Conservation (phyloP, 2,329 filamentous ascomycete species). For the Penicillium sp. region DNA sequence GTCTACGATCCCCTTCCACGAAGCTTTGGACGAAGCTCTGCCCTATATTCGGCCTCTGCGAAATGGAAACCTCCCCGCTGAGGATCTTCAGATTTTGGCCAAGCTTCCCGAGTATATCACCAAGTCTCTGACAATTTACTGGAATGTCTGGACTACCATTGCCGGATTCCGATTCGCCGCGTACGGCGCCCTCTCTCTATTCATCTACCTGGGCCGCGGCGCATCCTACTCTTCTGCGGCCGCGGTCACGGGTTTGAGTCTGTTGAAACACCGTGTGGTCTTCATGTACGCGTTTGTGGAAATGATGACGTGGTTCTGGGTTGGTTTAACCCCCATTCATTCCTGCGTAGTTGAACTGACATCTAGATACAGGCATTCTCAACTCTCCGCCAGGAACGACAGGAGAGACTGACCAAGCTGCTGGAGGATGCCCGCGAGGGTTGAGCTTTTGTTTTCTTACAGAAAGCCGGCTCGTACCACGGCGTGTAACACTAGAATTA, state of each 20-base stretch:
- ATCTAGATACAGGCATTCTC: slow-evolving; percentile 28
- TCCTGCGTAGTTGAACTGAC: slow-evolving; percentile 6
- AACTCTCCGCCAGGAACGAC: slow-evolving; percentile 38
- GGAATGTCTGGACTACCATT: slow-evolving; percentile 39
- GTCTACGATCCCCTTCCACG: slow-evolving; percentile 57
- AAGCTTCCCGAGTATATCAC: slow-evolving; percentile 25
- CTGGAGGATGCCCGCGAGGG: slow-evolving; percentile 20
- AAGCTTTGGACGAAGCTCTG: slow-evolving; percentile 62
- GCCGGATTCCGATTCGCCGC: slow-evolving; percentile 35
- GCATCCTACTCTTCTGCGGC: slow-evolving; percentile 18
- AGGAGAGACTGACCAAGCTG: slow-evolving; percentile 27
- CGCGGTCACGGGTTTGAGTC: slow-evolving; percentile 52
- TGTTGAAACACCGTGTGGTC: slow-evolving; percentile 77
- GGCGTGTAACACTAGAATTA: slow-evolving; percentile 2
- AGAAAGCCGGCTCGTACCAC: neutral
- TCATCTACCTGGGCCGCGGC: slow-evolving; percentile 36
- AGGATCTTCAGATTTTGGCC: slow-evolving; percentile 21
- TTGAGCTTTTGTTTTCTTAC: neutral
- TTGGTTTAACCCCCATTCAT: slow-evolving; percentile 32
- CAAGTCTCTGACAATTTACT: slow-evolving; percentile 33
- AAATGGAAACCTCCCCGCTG: slow-evolving; percentile 22
- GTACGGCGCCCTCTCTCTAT: slow-evolving; percentile 38
- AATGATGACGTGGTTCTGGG: slow-evolving; percentile 84
- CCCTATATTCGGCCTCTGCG: slow-evolving; percentile 26
- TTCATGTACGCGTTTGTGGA: slow-evolving; percentile 85